Evolutionary conservation across 495 filamentous ascomycete genomes (phyloP), one percentile per base, ranked within the genome.

Genomic region (Achaetomiella virescens): DNA sequence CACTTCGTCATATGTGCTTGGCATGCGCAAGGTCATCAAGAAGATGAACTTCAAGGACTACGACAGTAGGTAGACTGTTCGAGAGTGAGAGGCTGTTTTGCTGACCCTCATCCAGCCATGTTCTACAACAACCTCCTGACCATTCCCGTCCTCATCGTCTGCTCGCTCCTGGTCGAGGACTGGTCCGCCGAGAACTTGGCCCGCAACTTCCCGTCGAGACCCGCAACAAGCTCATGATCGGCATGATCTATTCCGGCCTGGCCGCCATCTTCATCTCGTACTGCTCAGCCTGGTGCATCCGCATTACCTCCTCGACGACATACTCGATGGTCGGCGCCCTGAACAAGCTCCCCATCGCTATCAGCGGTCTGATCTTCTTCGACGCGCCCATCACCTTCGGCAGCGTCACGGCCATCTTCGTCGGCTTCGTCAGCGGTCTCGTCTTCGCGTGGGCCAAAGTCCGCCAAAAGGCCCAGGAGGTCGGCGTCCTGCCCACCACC

Each of bases 91-190:
- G 6, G 18, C 22, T n/a, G 12, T 14, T n/a, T 1, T 36, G 45
- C 59, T 64, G 47, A 67, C 60, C 5, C n/a, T 14, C 45, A 21
- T 52, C 27, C 61, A 97, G 92, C 91, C 60, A 98, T 98, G 93
- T 99, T 92, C 75, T 99, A 99, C 79, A 99, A 99, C 83, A 99
- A 99, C 72, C 82, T 99, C 42, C 84, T 99, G 57, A 95, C 91
- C 21, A 96, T 99, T 58, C 93, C 93, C 48, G 86, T 97, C 61
- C 83, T 99, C 25, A 69, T 97, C 48, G 72, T 89, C 59, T 84
- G 83, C 74, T 92, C 95, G 24, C 74, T 96, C 49, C 64, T 96
- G 57, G 77, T 88, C 56, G 93, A 99, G 69, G 85, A 97, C 75
- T 99, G 93, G 93, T 92, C 90, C 10, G 74, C 83, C 36, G 76